Conservation (phyloP, 2,329 filamentous ascomycete genomes). For the Reticulascus tulasneorum region DNA sequence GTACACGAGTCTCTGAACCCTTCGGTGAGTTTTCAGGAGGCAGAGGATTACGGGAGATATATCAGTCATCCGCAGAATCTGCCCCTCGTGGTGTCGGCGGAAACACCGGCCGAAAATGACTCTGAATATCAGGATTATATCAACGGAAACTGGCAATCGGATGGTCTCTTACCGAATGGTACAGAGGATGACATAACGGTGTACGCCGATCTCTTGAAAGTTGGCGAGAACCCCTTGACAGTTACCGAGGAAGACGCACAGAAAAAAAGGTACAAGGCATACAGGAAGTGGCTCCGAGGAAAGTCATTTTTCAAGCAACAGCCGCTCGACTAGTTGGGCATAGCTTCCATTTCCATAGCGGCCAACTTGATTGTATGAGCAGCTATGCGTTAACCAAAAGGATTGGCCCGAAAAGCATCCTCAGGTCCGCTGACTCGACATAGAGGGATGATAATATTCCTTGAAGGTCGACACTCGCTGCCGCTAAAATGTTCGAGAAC, state of each 20-base stretch:
- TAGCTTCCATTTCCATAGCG: no score
- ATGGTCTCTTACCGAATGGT: constrained; percentile 41
- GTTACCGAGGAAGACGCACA: constrained; percentile 80
- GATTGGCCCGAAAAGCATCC: no score
- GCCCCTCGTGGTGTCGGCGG: constrained; percentile 72
- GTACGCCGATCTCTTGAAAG: constrained; percentile 72
- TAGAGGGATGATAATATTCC: constrained; percentile 28
- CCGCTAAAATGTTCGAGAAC: constrained; percentile 22
- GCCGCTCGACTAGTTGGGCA: constrained; percentile 57
- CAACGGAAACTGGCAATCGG: constrained; percentile 61
- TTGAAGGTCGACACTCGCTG: constrained; percentile 19
- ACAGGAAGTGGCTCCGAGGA: constrained; percentile 88
- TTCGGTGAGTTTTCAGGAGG: constrained; percentile 70
- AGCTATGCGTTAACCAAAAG: no score
- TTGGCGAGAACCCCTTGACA: constrained; percentile 79
- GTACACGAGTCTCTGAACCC: constrained; percentile 84
- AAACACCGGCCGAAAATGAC: constrained; percentile 57
- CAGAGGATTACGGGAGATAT: constrained; percentile 83
- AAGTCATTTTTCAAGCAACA: constrained; percentile 97
- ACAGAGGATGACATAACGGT: constrained; percentile 65
- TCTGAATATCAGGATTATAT: constrained; percentile 79
- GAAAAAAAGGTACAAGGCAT: constrained; percentile 96
- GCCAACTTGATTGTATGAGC: no score
- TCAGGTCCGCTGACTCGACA: no score
- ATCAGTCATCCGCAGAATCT: constrained; percentile 85